Base-by-base conservation (phyloP, 2,329 filamentous ascomycete species). In the Fusarium fracticaudum region DNA sequence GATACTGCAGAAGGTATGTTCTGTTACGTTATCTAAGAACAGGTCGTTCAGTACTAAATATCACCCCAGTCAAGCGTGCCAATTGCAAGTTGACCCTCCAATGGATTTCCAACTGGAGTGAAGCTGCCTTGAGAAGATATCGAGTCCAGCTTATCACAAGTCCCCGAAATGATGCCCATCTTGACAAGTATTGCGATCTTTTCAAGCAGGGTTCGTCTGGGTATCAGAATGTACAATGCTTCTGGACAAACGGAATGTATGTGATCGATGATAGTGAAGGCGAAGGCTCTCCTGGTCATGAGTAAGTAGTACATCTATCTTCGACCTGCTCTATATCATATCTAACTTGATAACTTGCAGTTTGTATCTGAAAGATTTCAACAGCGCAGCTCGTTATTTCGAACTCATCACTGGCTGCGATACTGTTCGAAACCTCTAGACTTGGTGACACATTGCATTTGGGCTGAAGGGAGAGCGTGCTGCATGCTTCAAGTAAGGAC, bases 51-150 rank as follows among this genome's bases (percentile, higher is more conserved):
- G 17, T 50, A 60, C n/a, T 64, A 40, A 61, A n/a, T 24, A 7
- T 2, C 7, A n/a, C 33, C 7, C 6, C 24, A 64, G 61, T 60
- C 29, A 60, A 64, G 35, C 61, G 61, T 0, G 54, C 37, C 2
- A 22, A 60, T 8, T 64, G 61, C 37, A 60, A 64, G 37, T 33
- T 64, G 24, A 60, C 54, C 20, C 54, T 64, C 6, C 43, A 64
- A 29, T 64, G 61, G 61, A 4, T 50, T 6, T 4, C 29, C 2
- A 64, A 64, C 43, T 64, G 61, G 61, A 60, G 35, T 24, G 61
- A 64, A 9, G 35, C 2, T 50, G 61, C 54, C 20, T 14, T 60
- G 44, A 60, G 61, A 26, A 43, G 54, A 60, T 64, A 64, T n/a
- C 44, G 61, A 15, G 61, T 64, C 0, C 20, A 31, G 15, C 61